These are phyloP conservation scores for Trichoderma cornu-damae DNA, from an alignment of 2,329 filamentous ascomycete species.

Conservation along the genomic window DNA sequence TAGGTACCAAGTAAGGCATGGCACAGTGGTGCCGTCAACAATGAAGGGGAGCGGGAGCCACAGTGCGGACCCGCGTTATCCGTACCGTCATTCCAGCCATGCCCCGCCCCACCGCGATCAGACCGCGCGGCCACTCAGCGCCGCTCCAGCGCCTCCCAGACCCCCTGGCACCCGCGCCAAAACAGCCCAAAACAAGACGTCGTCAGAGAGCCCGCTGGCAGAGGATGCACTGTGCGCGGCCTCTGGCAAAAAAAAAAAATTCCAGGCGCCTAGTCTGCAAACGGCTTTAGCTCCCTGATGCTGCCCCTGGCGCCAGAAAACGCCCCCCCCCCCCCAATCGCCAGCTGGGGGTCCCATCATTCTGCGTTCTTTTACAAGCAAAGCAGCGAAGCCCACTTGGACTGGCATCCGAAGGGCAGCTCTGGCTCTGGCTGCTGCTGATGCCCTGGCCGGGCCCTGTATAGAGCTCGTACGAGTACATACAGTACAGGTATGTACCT, in stretches of 20 bases:
- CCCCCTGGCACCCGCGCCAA: neutral
- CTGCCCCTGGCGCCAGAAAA: constrained; percentile 14
- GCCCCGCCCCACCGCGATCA: neutral
- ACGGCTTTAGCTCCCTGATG: constrained; percentile 11
- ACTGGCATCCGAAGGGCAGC: constrained; percentile 1
- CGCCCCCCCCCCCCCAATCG: constrained; percentile 13
- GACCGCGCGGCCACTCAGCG: constrained; percentile 2
- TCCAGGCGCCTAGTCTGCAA: neutral
- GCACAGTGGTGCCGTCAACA: too few relatives aligned
- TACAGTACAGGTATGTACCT: neutral
- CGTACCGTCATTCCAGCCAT: neutral
- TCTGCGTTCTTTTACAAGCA: constrained; percentile 17
- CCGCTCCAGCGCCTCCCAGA: neutral
- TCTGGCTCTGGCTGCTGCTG: constrained; percentile 14
- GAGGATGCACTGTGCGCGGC: constrained; percentile 11
- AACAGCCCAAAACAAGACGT: constrained; percentile 13
- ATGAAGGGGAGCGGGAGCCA: neutral
- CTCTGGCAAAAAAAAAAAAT: neutral
- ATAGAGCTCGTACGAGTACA: neutral
- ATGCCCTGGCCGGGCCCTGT: neutral
- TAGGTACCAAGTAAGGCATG: too few relatives aligned
- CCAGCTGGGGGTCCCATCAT: constrained; percentile 7
- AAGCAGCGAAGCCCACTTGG: neutral
- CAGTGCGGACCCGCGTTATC: neutral
- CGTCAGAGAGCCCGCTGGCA: neutral